A percentile compares a stretch with the other conserved stretches of the same genome.
These are phyloP conservation scores for Lasiodiplodia citricola DNA, from an alignment of 2,329 filamentous ascomycete genomes.

Conservation along the genomic window DNA sequence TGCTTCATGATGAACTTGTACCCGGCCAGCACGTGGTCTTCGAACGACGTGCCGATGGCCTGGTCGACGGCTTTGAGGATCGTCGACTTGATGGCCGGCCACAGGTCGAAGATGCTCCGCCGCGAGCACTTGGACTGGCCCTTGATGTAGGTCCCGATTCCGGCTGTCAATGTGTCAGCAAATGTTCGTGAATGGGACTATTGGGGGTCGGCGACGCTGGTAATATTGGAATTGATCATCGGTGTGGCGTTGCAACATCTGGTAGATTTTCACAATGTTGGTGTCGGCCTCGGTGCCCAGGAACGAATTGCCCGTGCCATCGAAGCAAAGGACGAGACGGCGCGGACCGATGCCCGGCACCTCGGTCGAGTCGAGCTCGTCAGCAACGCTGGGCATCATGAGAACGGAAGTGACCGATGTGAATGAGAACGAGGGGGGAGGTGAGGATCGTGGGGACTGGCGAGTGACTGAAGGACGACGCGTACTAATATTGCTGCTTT, in stretches of 20 bases:
- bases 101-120: background rate
- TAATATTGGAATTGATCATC: conserved; percentile 59
- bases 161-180: conserved; percentile 24
- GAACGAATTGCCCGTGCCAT: conserved; percentile 52
- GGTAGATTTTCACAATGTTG: conserved; percentile 70
- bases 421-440: too few relatives aligned
- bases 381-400: background rate
- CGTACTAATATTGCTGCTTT: background rate
- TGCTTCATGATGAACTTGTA: conserved; percentile 43
- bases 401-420: background rate
- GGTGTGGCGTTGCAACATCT: conserved; percentile 69
- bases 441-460: background rate
- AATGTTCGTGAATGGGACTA: background rate
- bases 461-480: background rate
- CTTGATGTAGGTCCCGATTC: conserved; percentile 31
- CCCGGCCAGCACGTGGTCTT: conserved; percentile 33
- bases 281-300: conserved; percentile 47
- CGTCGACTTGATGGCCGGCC: conserved; percentile 1
- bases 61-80: conserved; percentile 25
- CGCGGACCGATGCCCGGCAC: conserved; percentile 26
- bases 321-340: conserved; percentile 46
- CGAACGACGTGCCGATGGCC: conserved; percentile 30
- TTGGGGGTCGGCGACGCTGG: conserved; percentile 26
- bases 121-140: background rate
- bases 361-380: background rate